These are phyloP conservation scores for Rubroboletus satanas DNA, from an alignment of 768 basidiomycete genomes.

Conservation along the genomic window DNA sequence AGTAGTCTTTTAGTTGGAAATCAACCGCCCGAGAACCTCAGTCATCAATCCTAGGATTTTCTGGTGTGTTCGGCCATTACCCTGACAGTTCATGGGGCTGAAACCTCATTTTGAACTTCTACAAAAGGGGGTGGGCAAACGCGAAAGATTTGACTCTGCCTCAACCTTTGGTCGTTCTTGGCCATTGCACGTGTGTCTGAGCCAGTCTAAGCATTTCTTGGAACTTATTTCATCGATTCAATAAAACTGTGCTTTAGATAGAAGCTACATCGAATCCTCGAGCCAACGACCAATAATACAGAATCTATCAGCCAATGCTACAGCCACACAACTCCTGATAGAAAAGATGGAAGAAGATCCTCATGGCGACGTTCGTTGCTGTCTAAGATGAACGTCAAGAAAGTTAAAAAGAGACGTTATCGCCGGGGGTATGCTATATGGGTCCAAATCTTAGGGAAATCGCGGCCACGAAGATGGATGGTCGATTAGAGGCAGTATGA, in stretches of 20 bases:
- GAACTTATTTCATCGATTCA: no score
- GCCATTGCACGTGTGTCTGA: background rate
- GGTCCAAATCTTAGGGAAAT: background rate
- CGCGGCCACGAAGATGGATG: background rate
- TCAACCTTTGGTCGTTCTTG: no score
- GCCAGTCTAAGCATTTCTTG: no score
- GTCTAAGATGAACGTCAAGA: constrained; percentile 5
- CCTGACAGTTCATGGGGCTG: background rate
- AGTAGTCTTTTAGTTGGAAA: background rate
- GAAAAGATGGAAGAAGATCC: background rate
- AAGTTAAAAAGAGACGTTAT: background rate
- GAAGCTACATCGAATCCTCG: background rate
- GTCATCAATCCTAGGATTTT: background rate
- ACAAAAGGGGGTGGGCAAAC: background rate
- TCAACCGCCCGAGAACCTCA: background rate
- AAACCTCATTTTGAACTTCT: background rate
- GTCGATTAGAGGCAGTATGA: constrained; percentile 3
- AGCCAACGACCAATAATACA: constrained; percentile 22
- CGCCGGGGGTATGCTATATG: background rate
- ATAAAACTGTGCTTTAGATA: background rate
- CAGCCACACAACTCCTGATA: constrained; percentile 7
- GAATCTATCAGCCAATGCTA: constrained; percentile 21
- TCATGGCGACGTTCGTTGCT: background rate
- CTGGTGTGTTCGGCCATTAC: background rate
- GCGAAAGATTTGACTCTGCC: background rate